phyloP scores from a whole-genome alignment of 2,329 filamentous ascomycete species.

The Talaromyces sp. region DNA sequence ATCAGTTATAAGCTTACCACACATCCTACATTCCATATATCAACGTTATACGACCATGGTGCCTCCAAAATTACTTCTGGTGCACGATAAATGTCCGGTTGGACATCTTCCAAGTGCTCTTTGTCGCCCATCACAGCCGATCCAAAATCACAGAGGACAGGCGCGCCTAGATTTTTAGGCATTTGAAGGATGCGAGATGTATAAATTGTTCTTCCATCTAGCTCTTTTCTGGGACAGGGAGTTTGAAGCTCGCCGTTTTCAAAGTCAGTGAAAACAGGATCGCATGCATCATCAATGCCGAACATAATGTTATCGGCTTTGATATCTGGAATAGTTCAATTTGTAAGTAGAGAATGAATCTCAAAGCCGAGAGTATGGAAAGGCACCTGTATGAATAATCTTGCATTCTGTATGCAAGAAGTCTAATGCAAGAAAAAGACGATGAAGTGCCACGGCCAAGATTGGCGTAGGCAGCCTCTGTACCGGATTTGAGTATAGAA shows the following conservation, averaged over 20 bases:
- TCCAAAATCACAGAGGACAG: constrained; percentile 56
- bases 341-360: neutral
- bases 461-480: constrained; percentile 34
- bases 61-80: constrained; percentile 52
- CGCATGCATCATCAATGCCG: no score
- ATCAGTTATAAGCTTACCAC: neutral
- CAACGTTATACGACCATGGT: constrained; percentile 52
- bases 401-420: constrained; percentile 19
- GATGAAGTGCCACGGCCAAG: constrained; percentile 10
- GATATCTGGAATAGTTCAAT: constrained; percentile 46
- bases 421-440: constrained; percentile 16
- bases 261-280: constrained; percentile 45
- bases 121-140: constrained; percentile 44
- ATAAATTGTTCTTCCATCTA: constrained; percentile 48
- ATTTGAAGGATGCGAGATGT: constrained; percentile 45
- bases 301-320: constrained; percentile 55
- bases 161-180: constrained; percentile 35
- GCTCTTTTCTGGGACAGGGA: constrained; percentile 48
- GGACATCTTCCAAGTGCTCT: constrained; percentile 34
- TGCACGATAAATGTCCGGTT: constrained; percentile 40
- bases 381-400: constrained; percentile 10
- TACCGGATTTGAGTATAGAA: constrained; percentile 46
- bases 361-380: neutral
- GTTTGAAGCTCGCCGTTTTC: constrained; percentile 44
- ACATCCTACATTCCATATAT: constrained; percentile 40